phyloP scores from a whole-genome alignment of 345 rosid genomes.

The Rubroshorea leprosula region DNA sequence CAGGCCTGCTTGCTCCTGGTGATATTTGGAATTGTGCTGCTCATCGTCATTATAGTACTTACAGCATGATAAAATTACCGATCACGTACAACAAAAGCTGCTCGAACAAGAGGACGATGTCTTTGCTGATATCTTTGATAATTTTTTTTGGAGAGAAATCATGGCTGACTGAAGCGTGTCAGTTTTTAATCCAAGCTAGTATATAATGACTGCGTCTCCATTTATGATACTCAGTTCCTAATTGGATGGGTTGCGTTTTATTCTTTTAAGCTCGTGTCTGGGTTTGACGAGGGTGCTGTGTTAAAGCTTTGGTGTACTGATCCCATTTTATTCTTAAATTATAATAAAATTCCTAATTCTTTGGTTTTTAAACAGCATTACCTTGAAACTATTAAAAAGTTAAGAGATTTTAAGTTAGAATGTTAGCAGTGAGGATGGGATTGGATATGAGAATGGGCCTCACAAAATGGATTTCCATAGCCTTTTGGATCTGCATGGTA shows the following conservation, averaged over 20 bases:
- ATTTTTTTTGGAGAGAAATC: constrained; percentile 9
- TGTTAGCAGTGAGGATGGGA: no score
- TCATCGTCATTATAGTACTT: constrained; percentile 69
- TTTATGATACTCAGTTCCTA: neutral
- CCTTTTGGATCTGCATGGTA: no score
- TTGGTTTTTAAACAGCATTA: constrained; percentile 6
- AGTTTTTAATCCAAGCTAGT: constrained; percentile 13
- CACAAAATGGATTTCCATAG: no score
- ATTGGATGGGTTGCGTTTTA: constrained; percentile 5
- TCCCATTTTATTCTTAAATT: neutral
- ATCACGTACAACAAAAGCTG: constrained; percentile 1
- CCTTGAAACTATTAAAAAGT: no score
- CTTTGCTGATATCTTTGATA: constrained; percentile 2
- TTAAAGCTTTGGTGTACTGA: constrained; percentile 10
- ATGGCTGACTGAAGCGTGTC: constrained; percentile 15
- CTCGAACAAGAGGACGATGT: constrained; percentile 8
- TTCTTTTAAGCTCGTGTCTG: no score
- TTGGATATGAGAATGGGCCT: no score
- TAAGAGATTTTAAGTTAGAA: no score
- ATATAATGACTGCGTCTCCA: constrained; percentile 16
- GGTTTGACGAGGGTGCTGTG: constrained; percentile 13
- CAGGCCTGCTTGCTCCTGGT: constrained; percentile 89
- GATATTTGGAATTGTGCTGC: constrained; percentile 78
- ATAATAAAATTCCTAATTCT: constrained; percentile 15
- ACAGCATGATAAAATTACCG: constrained; percentile 37